Conservation (phyloP, 2,329 filamentous ascomycete genomes). For the Colletotrichum incanum region DNA sequence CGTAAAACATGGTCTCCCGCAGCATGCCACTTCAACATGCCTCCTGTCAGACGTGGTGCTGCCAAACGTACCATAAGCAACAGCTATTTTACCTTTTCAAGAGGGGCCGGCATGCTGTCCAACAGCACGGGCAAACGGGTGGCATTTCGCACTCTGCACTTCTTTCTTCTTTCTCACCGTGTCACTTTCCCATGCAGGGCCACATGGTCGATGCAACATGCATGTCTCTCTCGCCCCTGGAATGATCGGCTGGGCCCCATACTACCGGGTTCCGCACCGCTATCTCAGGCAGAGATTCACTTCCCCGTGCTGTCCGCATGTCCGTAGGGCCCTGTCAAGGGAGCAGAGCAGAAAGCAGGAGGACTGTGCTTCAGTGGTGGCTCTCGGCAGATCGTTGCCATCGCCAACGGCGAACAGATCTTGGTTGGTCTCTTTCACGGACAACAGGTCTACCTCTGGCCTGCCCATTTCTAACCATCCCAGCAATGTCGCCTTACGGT, state of each 20-base stretch:
- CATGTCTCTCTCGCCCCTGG: slow-evolving; percentile 23
- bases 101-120: not conserved
- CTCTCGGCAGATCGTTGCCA: slow-evolving; percentile 11
- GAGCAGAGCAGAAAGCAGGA: not conserved
- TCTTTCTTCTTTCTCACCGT: slow-evolving; percentile 31
- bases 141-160: not conserved
- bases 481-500: not conserved
- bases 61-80: slow-evolving; percentile 6
- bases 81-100: not conserved
- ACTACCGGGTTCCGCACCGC: slow-evolving; percentile 13
- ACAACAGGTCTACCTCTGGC: slow-evolving; percentile 6
- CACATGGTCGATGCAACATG: slow-evolving; percentile 12
- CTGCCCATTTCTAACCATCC: not conserved
- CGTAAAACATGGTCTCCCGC: not conserved
- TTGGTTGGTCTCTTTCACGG: slow-evolving; percentile 5
- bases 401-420: slow-evolving; percentile 15
- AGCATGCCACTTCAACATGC: not conserved
- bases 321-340: slow-evolving; percentile 5
- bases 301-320: not conserved
- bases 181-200: slow-evolving; percentile 31
- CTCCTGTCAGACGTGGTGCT: not conserved
- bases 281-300: slow-evolving; percentile 13
- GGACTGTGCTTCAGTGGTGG: not conserved
- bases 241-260: not conserved
- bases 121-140: not conserved